A percentile compares a stretch with the other conserved stretches of the same genome.
These are phyloP conservation scores for Penicillium italicum DNA, from an alignment of 2,329 filamentous ascomycete genomes.

Conservation along the genomic window DNA sequence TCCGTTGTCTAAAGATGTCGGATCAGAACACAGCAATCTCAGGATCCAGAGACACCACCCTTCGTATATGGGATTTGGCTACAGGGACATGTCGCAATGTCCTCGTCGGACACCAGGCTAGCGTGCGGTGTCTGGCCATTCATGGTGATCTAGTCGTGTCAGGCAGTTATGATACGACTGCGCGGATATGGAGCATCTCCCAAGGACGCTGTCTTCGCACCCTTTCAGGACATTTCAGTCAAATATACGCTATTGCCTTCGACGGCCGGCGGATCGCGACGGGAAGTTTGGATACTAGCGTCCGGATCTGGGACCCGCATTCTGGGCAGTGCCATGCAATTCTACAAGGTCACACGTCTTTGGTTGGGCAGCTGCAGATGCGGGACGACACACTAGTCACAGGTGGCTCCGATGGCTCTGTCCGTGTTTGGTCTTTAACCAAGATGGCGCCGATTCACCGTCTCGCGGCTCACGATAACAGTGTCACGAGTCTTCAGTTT, in stretches of 20 bases:
- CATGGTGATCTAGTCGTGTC: slow-evolving; percentile 97
- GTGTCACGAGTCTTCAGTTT: slow-evolving; percentile 95
- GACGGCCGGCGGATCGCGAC: slow-evolving; percentile 91
- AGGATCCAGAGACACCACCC: slow-evolving; percentile 88
- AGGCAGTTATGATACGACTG: slow-evolving; percentile 95
- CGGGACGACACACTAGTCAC: slow-evolving; percentile 91
- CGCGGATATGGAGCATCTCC: slow-evolving; percentile 95
- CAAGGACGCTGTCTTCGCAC: slow-evolving; percentile 90
- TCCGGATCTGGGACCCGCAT: slow-evolving; percentile 90
- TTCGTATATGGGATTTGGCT: slow-evolving; percentile 90
- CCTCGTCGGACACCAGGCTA: slow-evolving; percentile 90
- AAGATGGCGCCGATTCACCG: slow-evolving; percentile 90
- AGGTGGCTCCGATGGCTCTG: slow-evolving; percentile 91
- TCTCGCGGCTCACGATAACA: slow-evolving; percentile 94
- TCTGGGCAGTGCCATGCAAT: slow-evolving; percentile 86
- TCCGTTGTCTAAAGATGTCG: slow-evolving; percentile 96
- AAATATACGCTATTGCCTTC: slow-evolving; percentile 98
- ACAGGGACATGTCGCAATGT: slow-evolving; percentile 87
- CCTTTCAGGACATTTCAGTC: slow-evolving; percentile 90
- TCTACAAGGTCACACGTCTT: slow-evolving; percentile 91
- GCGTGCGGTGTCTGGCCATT: slow-evolving; percentile 90
- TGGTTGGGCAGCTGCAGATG: slow-evolving; percentile 96
- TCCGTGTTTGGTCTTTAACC: slow-evolving; percentile 91
- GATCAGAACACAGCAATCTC: slow-evolving; percentile 92
- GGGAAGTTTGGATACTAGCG: slow-evolving; percentile 92